phyloP scores from a whole-genome alignment of 2,329 filamentous ascomycete species.

The Sclerotinia trifoliorum region DNA sequence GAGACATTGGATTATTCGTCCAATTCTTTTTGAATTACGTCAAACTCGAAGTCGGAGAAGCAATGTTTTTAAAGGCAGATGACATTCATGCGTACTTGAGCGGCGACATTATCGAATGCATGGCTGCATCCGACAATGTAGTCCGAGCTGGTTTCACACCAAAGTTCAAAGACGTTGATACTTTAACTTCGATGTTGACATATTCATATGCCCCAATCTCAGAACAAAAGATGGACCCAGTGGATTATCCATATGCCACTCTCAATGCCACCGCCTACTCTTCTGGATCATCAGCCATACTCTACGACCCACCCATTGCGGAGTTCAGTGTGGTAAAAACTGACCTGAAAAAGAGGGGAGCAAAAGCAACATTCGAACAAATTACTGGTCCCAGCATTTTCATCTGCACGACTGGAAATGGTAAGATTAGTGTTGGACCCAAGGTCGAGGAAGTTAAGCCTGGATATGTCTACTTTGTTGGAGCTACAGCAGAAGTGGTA shows the following conservation, averaged over 20 bases:
- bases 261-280: slow-evolving; percentile 81
- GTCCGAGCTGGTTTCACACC: slow-evolving; percentile 96
- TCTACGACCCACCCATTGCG: slow-evolving; percentile 95
- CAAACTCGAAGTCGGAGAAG: slow-evolving; percentile 81
- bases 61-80: slow-evolving; percentile 92
- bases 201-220: slow-evolving; percentile 94
- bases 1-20: slow-evolving; percentile 90
- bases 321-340: slow-evolving; percentile 91
- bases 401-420: slow-evolving; percentile 82
- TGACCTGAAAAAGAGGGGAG: slow-evolving; percentile 65
- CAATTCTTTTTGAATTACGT: slow-evolving; percentile 98
- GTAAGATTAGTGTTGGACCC: slow-evolving; percentile 80
- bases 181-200: slow-evolving; percentile 85
- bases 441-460: slow-evolving; percentile 73
- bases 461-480: slow-evolving; percentile 80
- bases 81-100: slow-evolving; percentile 96
- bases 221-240: slow-evolving; percentile 88
- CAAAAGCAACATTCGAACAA: slow-evolving; percentile 84
- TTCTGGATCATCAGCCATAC: slow-evolving; percentile 65
- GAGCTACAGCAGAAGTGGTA: slow-evolving; percentile 79
- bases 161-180: slow-evolving; percentile 95
- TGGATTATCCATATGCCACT: slow-evolving; percentile 80
- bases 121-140: slow-evolving; percentile 98
- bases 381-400: slow-evolving; percentile 88
- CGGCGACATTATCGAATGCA: slow-evolving; percentile 97